Percentiles rank a stretch among this genome's conserved stretches.
phyloP scores from a whole-genome alignment of 257 asterid genomes.

The Solanum sparsipilum region DNA sequence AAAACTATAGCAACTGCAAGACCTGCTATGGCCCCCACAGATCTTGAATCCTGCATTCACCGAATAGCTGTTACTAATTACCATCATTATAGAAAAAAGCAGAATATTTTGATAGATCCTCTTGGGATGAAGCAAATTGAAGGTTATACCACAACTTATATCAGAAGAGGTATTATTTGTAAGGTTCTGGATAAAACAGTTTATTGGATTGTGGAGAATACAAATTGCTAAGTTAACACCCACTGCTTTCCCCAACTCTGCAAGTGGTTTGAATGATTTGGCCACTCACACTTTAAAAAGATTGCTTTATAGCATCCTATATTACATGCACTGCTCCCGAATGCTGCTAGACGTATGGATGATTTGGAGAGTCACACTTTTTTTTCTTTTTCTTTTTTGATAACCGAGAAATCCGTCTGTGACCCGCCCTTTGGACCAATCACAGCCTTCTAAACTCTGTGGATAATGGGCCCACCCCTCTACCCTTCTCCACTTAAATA shows the following conservation, averaged over 20 bases:
- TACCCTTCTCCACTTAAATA: too few species aligned
- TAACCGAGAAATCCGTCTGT: too few species aligned
- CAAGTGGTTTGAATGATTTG: neutral
- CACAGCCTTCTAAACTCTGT: too few species aligned
- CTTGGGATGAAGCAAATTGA: neutral
- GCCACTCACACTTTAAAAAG: neutral
- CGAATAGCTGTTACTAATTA: neutral
- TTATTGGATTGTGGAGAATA: neutral
- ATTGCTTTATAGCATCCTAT: neutral
- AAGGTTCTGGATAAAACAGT: neutral
- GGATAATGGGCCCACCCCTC: too few species aligned
- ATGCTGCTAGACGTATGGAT: neutral
- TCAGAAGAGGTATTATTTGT: neutral
- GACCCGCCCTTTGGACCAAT: too few species aligned
- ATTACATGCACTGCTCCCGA: neutral
- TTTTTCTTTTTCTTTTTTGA: too few species aligned
- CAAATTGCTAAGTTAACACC: neutral
- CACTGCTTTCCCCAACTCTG: neutral
- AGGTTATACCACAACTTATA: neutral
- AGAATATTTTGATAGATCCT: neutral
- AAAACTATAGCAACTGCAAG: conserved; percentile 77
- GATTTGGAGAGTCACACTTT: neutral
- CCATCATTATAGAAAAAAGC: neutral
- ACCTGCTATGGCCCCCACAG: conserved; percentile 80
- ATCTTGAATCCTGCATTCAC: conserved; percentile 58